These are phyloP conservation scores for Diaporthe batatas DNA, from an alignment of 2,329 filamentous ascomycete species.

Conservation along the genomic window DNA sequence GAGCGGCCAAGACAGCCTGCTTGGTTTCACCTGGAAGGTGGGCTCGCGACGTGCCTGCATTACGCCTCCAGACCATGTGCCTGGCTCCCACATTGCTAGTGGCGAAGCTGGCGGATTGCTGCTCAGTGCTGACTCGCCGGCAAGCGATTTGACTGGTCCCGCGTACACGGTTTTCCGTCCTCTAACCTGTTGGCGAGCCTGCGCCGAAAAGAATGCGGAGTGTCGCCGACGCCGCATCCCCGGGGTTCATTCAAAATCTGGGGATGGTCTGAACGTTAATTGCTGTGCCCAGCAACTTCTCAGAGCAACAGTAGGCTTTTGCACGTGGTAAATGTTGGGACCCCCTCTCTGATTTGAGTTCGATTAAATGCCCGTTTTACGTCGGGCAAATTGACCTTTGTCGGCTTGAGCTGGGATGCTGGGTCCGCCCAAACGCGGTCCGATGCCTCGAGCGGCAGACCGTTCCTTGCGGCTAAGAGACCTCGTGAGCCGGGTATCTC, in stretches of 20 bases:
- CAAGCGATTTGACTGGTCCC: slow-evolving; percentile 17
- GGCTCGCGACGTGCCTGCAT: not conserved
- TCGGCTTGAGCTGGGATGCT: slow-evolving; percentile 1
- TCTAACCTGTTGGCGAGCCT: slow-evolving; percentile 8
- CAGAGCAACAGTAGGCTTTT: not conserved
- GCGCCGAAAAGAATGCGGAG: slow-evolving; percentile 21
- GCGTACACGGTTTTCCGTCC: not conserved
- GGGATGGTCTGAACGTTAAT: slow-evolving; percentile 22
- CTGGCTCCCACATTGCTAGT: slow-evolving; percentile 4
- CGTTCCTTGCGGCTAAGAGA: not conserved
- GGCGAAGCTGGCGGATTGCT: not conserved
- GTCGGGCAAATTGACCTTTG: not conserved
- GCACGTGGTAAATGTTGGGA: not conserved
- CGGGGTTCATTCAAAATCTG: slow-evolving; percentile 12
- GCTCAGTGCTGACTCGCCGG: slow-evolving; percentile 26
- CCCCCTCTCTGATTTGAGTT: not conserved
- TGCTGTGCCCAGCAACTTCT: not conserved
- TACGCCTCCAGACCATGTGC: slow-evolving; percentile 13
- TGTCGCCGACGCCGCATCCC: slow-evolving; percentile 17
- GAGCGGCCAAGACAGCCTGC: not conserved
- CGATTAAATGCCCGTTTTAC: not conserved
- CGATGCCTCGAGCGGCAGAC: not conserved
- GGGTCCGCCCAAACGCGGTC: not conserved
- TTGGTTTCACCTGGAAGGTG: not conserved
- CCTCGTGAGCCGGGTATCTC: not conserved